Conservation (phyloP, 495 filamentous ascomycete species). For the Cenococcum geophilum region DNA sequence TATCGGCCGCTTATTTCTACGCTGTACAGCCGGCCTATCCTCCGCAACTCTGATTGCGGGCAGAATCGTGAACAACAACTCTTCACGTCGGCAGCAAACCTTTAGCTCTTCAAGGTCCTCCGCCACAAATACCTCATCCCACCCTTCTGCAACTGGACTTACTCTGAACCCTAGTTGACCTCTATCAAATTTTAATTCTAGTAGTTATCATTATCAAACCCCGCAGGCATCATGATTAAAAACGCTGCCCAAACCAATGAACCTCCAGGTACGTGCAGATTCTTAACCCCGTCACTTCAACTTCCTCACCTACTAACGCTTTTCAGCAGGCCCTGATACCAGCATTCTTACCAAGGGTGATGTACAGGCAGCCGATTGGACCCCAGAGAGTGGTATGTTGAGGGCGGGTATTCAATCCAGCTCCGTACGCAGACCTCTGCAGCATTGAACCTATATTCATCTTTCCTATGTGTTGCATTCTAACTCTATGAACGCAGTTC, state of each 20-base stretch:
- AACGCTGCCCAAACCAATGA: constrained; percentile 29
- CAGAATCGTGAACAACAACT: no score
- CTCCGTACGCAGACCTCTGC: constrained; percentile 23
- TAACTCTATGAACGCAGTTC: constrained; percentile 23
- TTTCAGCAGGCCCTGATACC: constrained; percentile 15
- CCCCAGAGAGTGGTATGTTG: constrained; percentile 36
- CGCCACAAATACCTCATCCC: no score
- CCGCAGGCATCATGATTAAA: no score
- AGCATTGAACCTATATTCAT: background rate
- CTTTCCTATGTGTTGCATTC: background rate
- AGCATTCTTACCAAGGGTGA: constrained; percentile 22
- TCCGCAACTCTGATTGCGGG: no score
- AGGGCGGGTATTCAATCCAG: constrained; percentile 12
- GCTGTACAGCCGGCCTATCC: no score
- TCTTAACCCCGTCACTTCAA: background rate
- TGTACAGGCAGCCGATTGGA: constrained; percentile 27
- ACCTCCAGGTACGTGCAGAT: constrained; percentile 27
- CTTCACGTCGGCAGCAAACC: no score
- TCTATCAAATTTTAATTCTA: no score
- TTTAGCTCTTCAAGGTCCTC: no score
- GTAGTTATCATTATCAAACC: no score
- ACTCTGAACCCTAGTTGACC: no score
- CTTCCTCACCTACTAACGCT: constrained; percentile 1
- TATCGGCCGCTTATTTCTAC: no score
- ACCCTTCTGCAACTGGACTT: no score